Percentiles rank a stretch among this genome's conserved stretches.
Evolutionary conservation across 768 basidiomycete genomes (phyloP).

Genomic region (Suillus placidus): DNA sequence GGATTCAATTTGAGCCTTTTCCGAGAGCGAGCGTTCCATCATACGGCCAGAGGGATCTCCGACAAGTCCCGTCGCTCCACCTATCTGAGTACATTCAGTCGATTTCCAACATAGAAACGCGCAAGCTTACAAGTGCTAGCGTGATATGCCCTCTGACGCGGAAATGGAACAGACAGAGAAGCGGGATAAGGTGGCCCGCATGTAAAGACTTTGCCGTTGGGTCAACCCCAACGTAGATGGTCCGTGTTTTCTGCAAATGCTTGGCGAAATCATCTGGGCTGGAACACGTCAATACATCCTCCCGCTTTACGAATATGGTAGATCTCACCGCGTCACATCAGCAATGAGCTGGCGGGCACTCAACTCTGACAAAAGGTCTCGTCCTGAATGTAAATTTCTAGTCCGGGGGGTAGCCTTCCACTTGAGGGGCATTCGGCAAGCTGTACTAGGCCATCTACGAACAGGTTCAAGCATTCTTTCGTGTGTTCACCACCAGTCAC

Average conservation of each 20-base stretch:
- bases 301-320: not conserved
- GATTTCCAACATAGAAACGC: not conserved
- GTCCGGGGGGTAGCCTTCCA: not conserved
- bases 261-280: slow-evolving; percentile 47
- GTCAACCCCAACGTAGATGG: slow-evolving; percentile 88
- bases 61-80: slow-evolving; percentile 94
- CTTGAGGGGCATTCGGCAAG: not conserved
- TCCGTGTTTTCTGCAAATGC: slow-evolving; percentile 44
- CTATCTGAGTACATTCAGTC: slow-evolving; percentile 61
- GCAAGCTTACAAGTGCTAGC: slow-evolving; percentile 74
- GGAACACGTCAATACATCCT: slow-evolving; percentile 10
- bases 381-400: slow-evolving; percentile 23
- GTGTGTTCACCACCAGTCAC: slow-evolving; percentile 2
- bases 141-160: slow-evolving; percentile 79
- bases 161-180: slow-evolving; percentile 88
- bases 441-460: slow-evolving; percentile 20
- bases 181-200: slow-evolving; percentile 89
- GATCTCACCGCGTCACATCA: slow-evolving; percentile 39
- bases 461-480: slow-evolving; percentile 25
- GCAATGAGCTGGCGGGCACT: slow-evolving; percentile 36
- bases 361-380: slow-evolving; percentile 37
- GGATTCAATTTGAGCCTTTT: slow-evolving; percentile 54
- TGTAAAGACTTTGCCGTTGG: slow-evolving; percentile 91
- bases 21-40: slow-evolving; percentile 75
- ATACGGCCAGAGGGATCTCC: slow-evolving; percentile 94